Percentiles rank a stretch among this genome's conserved stretches.
Evolutionary conservation across 169 alveolate species (phyloP).

Genomic region (Plasmodium vivax): DNA sequence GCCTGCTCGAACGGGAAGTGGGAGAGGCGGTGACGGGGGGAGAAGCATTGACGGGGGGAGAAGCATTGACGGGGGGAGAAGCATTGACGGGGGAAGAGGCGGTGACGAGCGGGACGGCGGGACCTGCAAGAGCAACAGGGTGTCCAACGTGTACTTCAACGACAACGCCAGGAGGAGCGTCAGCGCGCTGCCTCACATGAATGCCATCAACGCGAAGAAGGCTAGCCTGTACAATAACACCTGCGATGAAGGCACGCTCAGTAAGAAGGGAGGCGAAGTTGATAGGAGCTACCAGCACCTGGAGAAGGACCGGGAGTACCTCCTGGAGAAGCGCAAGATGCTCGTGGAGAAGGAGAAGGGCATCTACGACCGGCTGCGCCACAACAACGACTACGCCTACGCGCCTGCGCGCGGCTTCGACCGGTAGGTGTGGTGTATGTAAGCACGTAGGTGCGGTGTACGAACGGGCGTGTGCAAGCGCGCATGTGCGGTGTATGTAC

Average conservation of each 20-base stretch:
- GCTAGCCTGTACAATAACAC: not conserved
- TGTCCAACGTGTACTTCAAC: conserved; percentile 57
- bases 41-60: not conserved
- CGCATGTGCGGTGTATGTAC: not conserved
- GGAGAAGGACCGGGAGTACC: conserved; percentile 69
- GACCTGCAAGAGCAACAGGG: conserved; percentile 58
- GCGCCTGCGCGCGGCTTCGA: conserved; percentile 24
- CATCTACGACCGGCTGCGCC: conserved; percentile 28
- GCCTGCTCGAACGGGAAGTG: not conserved
- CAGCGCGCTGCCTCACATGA: conserved; percentile 66
- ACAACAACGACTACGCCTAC: conserved; percentile 17
- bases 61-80: not conserved
- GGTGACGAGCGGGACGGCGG: not conserved
- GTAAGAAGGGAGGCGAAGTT: not conserved
- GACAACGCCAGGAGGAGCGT: conserved; percentile 71
- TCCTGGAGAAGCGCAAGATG: conserved; percentile 52
- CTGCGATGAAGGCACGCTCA: conserved; percentile 8
- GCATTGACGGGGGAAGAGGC: not conserved
- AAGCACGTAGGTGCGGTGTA: not conserved
- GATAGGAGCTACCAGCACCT: conserved; percentile 31
- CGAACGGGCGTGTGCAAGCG: too few relatives aligned
- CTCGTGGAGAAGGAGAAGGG: conserved; percentile 62
- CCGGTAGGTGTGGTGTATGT: conserved; percentile 6
- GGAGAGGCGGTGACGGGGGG: not conserved
- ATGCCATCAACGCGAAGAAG: conserved; percentile 8